A percentile compares a stretch with the other conserved stretches of the same genome.
Evolutionary conservation across 768 basidiomycete genomes (phyloP).

Genomic region (Podaxis rugospora): DNA sequence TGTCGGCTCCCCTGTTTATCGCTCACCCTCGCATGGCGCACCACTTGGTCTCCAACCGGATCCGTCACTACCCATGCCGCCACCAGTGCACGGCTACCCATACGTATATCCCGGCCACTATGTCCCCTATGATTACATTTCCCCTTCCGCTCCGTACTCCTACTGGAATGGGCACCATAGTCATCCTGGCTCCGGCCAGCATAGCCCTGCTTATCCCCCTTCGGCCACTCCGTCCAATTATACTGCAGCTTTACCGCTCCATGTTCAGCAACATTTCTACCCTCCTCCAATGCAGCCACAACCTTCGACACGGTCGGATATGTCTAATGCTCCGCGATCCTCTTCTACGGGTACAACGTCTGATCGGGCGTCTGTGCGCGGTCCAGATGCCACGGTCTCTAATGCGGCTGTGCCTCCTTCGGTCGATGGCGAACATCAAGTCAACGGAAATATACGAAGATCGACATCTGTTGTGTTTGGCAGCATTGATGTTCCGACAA

Average conservation of each 20-base stretch:
- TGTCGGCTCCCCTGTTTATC: slow-evolving; percentile 9
- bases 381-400: not conserved
- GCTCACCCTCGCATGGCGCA: slow-evolving; percentile 9
- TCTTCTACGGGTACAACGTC: not conserved
- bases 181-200: slow-evolving; percentile 20
- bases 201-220: slow-evolving; percentile 20
- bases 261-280: slow-evolving; percentile 12
- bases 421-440: not conserved
- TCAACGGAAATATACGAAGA: slow-evolving; percentile 10
- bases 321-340: not conserved
- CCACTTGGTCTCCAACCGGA: slow-evolving; percentile 1
- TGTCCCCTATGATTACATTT: slow-evolving; percentile 18
- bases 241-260: slow-evolving; percentile 10
- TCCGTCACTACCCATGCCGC: slow-evolving; percentile 12
- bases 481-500: slow-evolving; percentile 31
- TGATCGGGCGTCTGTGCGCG: not conserved
- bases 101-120: slow-evolving; percentile 13
- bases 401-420: not conserved
- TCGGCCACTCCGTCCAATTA: slow-evolving; percentile 15
- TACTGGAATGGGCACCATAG: slow-evolving; percentile 30
- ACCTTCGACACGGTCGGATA: not conserved
- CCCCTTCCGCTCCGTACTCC: slow-evolving; percentile 27
- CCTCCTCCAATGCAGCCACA: slow-evolving; percentile 2
- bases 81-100: slow-evolving; percentile 9
- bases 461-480: slow-evolving; percentile 45